These are phyloP conservation scores for Echeveria elegans DNA, from an alignment of 164 flowering plant genomes.

Conservation along the genomic window DNA sequence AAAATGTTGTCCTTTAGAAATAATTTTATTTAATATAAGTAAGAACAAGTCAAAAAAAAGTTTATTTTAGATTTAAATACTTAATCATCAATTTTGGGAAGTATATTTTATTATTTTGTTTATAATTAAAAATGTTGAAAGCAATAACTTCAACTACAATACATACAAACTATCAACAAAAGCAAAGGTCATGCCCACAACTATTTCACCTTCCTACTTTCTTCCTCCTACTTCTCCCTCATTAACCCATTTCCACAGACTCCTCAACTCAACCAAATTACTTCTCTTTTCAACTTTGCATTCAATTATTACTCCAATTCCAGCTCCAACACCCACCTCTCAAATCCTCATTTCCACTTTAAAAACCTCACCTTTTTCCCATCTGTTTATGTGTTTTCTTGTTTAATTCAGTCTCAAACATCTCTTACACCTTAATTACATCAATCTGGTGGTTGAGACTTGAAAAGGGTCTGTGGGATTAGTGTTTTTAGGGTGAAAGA, in stretches of 20 bases:
- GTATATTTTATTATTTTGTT: too few species aligned
- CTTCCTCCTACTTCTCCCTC: neutral
- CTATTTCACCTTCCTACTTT: neutral
- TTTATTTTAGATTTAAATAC: neutral
- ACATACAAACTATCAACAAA: neutral
- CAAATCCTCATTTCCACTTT: neutral
- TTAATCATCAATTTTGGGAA: too few species aligned
- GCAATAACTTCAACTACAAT: neutral
- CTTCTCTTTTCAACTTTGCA: neutral
- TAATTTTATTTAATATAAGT: too few species aligned
- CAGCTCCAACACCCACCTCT: slow-evolving; percentile 1
- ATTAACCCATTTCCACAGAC: neutral
- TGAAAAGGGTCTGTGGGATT: neutral
- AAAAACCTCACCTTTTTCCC: neutral
- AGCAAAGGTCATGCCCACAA: slow-evolving; percentile 3
- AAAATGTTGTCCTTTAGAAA: too few species aligned
- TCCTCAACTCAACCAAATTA: neutral
- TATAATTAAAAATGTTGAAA: neutral
- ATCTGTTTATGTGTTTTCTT: neutral
- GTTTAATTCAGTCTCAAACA: neutral
- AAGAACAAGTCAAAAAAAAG: neutral
- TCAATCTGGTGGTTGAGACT: neutral
- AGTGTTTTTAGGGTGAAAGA: neutral
- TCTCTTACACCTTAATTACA: neutral
- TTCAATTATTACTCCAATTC: neutral